A percentile compares a stretch with the other conserved stretches of the same genome.
These are phyloP conservation scores for Fusarium miscanthi DNA, from an alignment of 2,329 filamentous ascomycete genomes.

Conservation along the genomic window DNA sequence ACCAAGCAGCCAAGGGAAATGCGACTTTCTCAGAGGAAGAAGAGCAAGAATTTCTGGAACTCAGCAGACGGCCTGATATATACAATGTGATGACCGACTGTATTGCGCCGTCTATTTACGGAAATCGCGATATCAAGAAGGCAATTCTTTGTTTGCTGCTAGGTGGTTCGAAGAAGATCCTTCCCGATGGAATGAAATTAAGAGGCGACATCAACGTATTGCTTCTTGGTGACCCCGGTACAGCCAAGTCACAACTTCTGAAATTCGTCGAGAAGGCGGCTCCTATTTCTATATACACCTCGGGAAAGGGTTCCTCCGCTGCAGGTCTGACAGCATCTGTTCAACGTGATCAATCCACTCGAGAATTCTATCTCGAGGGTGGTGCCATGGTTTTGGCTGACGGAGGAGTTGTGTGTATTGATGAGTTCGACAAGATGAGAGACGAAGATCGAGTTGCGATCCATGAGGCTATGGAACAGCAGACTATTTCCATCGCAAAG, in stretches of 20 bases:
- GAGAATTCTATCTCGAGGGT: constrained; percentile 97
- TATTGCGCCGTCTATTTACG: constrained; percentile 97
- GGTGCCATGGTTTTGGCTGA: constrained; percentile 99
- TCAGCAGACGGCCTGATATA: constrained; percentile 91
- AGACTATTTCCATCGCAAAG: constrained; percentile 99
- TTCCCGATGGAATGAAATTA: constrained; percentile 97
- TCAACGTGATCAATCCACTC: constrained; percentile 88
- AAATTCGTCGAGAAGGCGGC: constrained; percentile 98
- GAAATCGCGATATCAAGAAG: constrained; percentile 96
- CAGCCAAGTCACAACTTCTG: constrained; percentile 94
- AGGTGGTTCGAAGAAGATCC: constrained; percentile 96
- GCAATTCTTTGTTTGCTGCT: constrained; percentile 93
- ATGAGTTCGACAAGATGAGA: constrained; percentile 99
- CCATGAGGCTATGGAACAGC: constrained; percentile 99
- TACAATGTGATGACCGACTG: constrained; percentile 91
- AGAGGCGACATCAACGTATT: constrained; percentile 98
- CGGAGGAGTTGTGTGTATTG: constrained; percentile 96
- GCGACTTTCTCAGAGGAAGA: constrained; percentile 92
- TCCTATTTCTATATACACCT: constrained; percentile 98
- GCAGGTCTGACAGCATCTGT: constrained; percentile 98
- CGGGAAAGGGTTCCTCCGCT: constrained; percentile 96
- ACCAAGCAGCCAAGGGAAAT: constrained; percentile 87
- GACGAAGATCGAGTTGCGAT: constrained; percentile 98
- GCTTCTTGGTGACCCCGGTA: constrained; percentile 95
- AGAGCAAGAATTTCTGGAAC: constrained; percentile 93